Evolutionary conservation across 306 rosid genomes (phyloP), one percentile per base, ranked within the genome.

Genomic region (Vigna angularis): DNA sequence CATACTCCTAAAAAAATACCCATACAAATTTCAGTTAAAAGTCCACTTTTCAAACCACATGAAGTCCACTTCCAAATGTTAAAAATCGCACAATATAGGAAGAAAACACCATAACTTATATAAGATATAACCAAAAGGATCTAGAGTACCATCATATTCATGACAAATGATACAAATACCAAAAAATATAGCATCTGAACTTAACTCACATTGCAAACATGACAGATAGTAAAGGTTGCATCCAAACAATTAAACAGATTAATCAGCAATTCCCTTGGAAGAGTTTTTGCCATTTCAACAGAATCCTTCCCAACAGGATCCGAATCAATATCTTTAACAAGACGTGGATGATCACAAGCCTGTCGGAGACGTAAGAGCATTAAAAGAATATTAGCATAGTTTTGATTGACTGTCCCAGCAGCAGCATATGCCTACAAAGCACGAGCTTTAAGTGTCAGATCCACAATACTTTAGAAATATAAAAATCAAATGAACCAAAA

Each of bases 361-460:
- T 95, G 99, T 47, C 99, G 93, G 72, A 95, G 98, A 72, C 98
- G 99, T 76, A 93, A 82, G 77, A 95, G 98, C 99, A 95, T 93
- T 84, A 93, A 76, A 51, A 95, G 93, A 84, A 95, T 95, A 87
- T 93, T 95, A 69, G 99, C 99, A 82, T 95, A 95, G 83, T 95
- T 95, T 86, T 95, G 99, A 83, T 88, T 93, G 50, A 95, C 91
- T 28, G 99, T 95, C 57, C 99, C 99, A 78, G 99, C 99, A 68
- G 98, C 99, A 42, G 99, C 99, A 91, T 95, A 95, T 53, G 99
- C 99, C 99, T 95, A 89, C 80, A 87, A 71, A 49, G 50, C 51
- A 77, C 65, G 69, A 71, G 48, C 45, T 17, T 66, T 70, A 58
- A 17, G 70, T 73, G 69, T 85, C 73, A 88, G 68, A 59, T 44